Conservation (phyloP, 352 stramenopile species). For the Blastocystis sp. region DNA sequence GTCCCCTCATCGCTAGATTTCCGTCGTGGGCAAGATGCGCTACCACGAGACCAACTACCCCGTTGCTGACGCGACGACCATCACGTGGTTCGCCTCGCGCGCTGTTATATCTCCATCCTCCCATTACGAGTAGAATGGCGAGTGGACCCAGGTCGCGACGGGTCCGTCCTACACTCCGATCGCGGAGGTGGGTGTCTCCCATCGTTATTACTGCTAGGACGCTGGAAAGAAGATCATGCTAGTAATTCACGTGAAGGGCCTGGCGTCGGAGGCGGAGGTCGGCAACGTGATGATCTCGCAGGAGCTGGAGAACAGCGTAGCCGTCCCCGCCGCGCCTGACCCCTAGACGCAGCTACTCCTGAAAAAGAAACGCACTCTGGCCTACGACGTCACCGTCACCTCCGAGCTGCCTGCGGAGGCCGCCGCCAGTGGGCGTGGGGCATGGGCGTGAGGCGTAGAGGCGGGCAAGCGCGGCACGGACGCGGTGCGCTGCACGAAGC, state of each 20-base stretch:
- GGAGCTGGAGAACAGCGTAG: slow-evolving; percentile 42
- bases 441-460: neutral
- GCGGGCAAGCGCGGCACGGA: neutral
- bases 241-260: slow-evolving; percentile 32
- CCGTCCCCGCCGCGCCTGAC: neutral
- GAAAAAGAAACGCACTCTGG: slow-evolving; percentile 24
- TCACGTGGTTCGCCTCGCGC: slow-evolving; percentile 61
- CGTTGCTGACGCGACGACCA: slow-evolving; percentile 23
- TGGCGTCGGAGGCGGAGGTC: neutral
- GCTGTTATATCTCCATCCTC: neutral
- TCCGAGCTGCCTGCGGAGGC: slow-evolving; percentile 18
- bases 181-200: neutral
- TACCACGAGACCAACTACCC: slow-evolving; percentile 58
- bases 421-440: neutral
- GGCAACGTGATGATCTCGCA: slow-evolving; percentile 24
- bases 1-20: neutral
- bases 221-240: slow-evolving; percentile 40
- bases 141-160: slow-evolving; percentile 27
- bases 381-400: neutral
- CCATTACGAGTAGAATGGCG: neutral
- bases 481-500: slow-evolving; percentile 3
- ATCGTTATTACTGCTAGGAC: too few species aligned
- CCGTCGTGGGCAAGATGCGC: slow-evolving; percentile 44
- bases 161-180: slow-evolving; percentile 39
- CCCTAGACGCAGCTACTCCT: slow-evolving; percentile 25